A percentile compares a stretch with the other conserved stretches of the same genome.
These are phyloP conservation scores for Suhomyces vadensis DNA, from an alignment of 805 yeast species.

Conservation along the genomic window DNA sequence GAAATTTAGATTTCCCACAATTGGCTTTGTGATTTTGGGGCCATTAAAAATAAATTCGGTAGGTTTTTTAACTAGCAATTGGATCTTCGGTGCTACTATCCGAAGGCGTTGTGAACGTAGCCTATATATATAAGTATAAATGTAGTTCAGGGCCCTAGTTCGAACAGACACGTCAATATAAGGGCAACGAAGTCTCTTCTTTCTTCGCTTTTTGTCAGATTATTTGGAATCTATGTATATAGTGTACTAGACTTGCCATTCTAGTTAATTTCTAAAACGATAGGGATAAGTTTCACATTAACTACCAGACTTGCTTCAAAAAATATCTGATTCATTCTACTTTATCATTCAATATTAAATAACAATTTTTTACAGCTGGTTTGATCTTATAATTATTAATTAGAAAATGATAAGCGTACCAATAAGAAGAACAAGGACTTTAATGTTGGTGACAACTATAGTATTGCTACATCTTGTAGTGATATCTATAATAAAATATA, in stretches of 20 bases:
- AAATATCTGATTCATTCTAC: too few species aligned
- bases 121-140: not conserved
- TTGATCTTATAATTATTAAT: too few species aligned
- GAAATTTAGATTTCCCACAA: not conserved
- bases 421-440: conserved; percentile 11
- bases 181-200: not conserved
- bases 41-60: too few species aligned
- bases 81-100: conserved; percentile 1
- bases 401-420: conserved; percentile 1
- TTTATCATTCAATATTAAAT: too few species aligned
- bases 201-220: too few species aligned
- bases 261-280: too few species aligned
- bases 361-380: too few species aligned
- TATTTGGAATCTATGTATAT: too few species aligned
- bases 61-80: not conserved
- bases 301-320: too few species aligned
- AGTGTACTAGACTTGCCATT: too few species aligned
- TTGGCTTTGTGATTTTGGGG: not conserved
- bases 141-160: not conserved
- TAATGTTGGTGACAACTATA: conserved; percentile 8
- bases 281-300: too few species aligned
- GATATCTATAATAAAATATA: conserved; percentile 7
- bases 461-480: conserved; percentile 12
- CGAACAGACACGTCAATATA: not conserved
- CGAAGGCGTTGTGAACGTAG: not conserved